Evolutionary conservation across 139 green algal species (phyloP).

Genomic region (Chlamydomonas eustigma): DNA sequence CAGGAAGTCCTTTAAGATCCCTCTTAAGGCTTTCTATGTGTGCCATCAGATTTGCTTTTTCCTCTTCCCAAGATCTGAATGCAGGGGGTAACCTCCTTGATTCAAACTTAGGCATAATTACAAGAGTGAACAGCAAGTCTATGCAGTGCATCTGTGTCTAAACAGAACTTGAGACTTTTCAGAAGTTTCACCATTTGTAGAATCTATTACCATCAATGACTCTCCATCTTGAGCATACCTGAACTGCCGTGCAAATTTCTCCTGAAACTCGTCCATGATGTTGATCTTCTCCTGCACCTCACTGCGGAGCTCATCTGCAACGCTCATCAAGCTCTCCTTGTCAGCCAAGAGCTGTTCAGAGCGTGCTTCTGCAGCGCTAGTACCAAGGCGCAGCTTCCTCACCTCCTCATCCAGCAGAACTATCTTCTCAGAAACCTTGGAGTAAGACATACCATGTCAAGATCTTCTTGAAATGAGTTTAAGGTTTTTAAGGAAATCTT

Average conservation of each 20-base stretch:
- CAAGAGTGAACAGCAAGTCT: too few species aligned
- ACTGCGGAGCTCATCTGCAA: constrained; percentile 40
- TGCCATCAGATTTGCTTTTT: constrained; percentile 37
- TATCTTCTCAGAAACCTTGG: constrained; percentile 61
- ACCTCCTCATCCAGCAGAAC: constrained; percentile 43
- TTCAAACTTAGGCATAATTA: not conserved
- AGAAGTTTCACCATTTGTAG: too few species aligned
- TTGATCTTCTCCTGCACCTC: constrained; percentile 56
- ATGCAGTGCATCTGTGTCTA: too few species aligned
- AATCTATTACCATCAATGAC: too few species aligned
- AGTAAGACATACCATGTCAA: not conserved
- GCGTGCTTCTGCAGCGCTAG: constrained; percentile 23
- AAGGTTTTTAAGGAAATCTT: not conserved
- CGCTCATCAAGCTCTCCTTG: constrained; percentile 30
- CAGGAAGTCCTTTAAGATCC: not conserved
- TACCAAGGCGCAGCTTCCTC: constrained; percentile 32
- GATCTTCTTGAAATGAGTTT: not conserved
- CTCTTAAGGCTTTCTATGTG: constrained; percentile 35
- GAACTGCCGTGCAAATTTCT: constrained; percentile 55
- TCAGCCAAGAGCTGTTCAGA: constrained; percentile 34
- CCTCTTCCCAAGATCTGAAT: constrained; percentile 45
- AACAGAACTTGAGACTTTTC: too few species aligned
- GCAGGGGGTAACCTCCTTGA: constrained; percentile 9
- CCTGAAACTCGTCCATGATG: constrained; percentile 70
- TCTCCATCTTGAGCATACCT: too few species aligned